Base-by-base conservation (phyloP, 2,329 filamentous ascomycete species). In the Trichoderma endophyticum region DNA sequence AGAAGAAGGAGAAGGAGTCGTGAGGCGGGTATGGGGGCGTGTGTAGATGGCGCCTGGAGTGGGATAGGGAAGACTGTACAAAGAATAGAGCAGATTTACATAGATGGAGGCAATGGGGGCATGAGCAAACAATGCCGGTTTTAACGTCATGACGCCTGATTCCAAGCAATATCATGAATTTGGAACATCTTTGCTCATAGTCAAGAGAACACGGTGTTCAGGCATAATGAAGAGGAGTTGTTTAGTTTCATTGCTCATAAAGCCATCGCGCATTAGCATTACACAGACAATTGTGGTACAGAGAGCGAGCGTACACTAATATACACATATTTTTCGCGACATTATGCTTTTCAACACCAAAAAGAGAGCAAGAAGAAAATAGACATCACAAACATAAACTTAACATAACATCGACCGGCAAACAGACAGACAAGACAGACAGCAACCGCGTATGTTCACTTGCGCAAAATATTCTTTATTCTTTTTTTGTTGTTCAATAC, bases 1-100 rank as follows among this genome's bases (percentile, higher is more conserved):
- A 73, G 69, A 79, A 77, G 64, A 78, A 75, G 66, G 75, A 79
- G 8, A 73, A 48, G 21, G 66, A 67, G 18, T 76, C 61, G 24
- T 65, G 54, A 48, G n/a, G 34, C 12, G 7, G 28, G 0, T 30
- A 2, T n/a, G 11, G 30, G 57, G 7, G 32, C 8, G 51, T 24
- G 26, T 48, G 32, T 34, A 51, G 26, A 51, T 61, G 66, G 64
- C 51, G 64, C n/a, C 34, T 54, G 14, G 63, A 11, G 15, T 8
- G 21, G 11, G 32, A 15, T 14, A 21, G 43, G n/a, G 43, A 12
- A 5, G 48, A 14, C 21, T 54, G 48, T 54, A 54, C 48, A 54
- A 24, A 21, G 43, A 21, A 54, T 54, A 54, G 48, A 54, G 48
- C n/a, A 11, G n/a, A 36, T 9, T 48, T 34, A 24, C 11, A 48